phyloP scores from a whole-genome alignment of 139 green algal species.

The Desmodesmus armatus region DNA sequence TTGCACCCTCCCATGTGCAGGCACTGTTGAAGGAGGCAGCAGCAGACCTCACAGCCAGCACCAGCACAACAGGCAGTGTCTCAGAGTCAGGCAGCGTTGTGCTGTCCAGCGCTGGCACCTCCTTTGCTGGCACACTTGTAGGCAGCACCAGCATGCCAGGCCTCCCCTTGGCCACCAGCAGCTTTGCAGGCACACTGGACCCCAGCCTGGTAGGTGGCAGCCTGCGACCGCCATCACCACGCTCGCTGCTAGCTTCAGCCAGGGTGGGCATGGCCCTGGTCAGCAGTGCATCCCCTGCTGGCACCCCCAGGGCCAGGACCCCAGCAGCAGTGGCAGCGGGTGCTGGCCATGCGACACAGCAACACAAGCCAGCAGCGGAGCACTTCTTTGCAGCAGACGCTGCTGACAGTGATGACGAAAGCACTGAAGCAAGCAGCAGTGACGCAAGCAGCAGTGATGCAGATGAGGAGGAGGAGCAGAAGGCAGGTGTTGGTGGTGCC shows the following conservation, averaged over 20 bases:
- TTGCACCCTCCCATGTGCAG: neutral
- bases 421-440: neutral
- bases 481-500: neutral
- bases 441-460: neutral
- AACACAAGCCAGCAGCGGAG: neutral
- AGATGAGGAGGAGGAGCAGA: neutral
- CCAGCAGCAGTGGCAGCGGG: neutral
- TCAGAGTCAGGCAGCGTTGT: neutral
- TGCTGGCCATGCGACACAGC: neutral
- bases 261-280: slow-evolving; percentile 18
- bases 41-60: neutral
- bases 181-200: too few species aligned
- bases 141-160: neutral
- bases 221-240: slow-evolving; percentile 6
- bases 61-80: neutral
- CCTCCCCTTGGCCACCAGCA: too few species aligned
- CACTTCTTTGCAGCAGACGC: neutral
- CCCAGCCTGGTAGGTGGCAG: neutral
- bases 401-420: neutral
- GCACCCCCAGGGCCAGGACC: too few species aligned
- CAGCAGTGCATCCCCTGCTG: too few species aligned
- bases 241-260: slow-evolving; percentile 27
- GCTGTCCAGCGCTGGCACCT: too few species aligned
- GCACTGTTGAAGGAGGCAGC: neutral
- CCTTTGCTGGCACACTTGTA: neutral